Conservation (phyloP, 1,284 basidiomycete genomes). For the Papiliotrema nemorosa region DNA sequence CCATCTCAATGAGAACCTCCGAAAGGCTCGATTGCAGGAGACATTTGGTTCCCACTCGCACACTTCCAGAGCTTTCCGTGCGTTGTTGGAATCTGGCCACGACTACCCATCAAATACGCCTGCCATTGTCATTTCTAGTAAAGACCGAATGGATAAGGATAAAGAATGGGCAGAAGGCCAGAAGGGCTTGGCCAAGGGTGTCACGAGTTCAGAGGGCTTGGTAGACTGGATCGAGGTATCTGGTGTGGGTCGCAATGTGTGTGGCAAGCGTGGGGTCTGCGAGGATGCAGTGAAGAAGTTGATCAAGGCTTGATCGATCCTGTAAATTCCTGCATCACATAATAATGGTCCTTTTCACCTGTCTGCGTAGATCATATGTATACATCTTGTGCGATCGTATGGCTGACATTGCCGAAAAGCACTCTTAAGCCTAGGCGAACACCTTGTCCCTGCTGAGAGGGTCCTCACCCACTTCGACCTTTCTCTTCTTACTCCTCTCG, state of each 20-base stretch:
- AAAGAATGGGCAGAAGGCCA: conserved; percentile 41
- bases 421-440: conserved; percentile 71
- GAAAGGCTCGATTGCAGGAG: conserved; percentile 39
- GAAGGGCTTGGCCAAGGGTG: conserved; percentile 34
- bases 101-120: conserved; percentile 29
- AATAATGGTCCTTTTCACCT: neutral
- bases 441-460: conserved; percentile 81
- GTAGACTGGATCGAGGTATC: conserved; percentile 37
- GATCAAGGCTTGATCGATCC: conserved; percentile 5
- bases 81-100: conserved; percentile 26
- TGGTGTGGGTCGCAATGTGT: conserved; percentile 31
- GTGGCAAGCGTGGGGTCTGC: conserved; percentile 25
- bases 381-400: neutral
- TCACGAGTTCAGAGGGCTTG: conserved; percentile 35
- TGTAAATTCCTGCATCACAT: no score
- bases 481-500: conserved; percentile 64
- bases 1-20: conserved; percentile 32
- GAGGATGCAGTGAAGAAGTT: conserved; percentile 19
- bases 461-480: conserved; percentile 64
- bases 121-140: conserved; percentile 32
- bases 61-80: conserved; percentile 29
- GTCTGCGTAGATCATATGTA: neutral
- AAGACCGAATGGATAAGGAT: conserved; percentile 28
- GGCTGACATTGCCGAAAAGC: no score
- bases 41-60: conserved; percentile 37